Percentiles rank a stretch among this genome's conserved stretches.
These are phyloP conservation scores for Pichia kluyveri DNA, from an alignment of 805 yeast genomes.

Conservation along the genomic window DNA sequence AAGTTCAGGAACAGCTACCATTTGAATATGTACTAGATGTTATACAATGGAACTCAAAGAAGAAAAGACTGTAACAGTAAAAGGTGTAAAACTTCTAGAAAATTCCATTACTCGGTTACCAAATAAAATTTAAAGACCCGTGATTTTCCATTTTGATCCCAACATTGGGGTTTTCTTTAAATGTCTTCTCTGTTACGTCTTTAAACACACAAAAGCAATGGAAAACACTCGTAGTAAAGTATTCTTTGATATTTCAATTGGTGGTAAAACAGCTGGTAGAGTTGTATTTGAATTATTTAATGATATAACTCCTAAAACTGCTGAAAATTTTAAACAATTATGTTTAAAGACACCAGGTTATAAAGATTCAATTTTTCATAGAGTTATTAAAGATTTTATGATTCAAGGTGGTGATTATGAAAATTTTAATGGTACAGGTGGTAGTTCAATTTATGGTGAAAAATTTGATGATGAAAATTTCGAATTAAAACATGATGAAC, in stretches of 20 bases:
- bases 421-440: constrained; percentile 65
- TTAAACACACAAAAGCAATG: no score
- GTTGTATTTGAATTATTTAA: constrained; percentile 61
- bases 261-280: constrained; percentile 62
- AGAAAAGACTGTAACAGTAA: no score
- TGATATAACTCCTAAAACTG: constrained; percentile 69
- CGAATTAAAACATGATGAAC: constrained; percentile 62
- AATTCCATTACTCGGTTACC: neutral
- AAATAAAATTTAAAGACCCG: no score
- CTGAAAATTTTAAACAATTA: constrained; percentile 81
- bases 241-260: constrained; percentile 72
- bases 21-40: constrained; percentile 1
- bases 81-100: constrained; percentile 1
- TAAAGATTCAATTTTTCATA: constrained; percentile 85
- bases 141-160: no score
- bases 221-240: constrained; percentile 38
- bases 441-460: constrained; percentile 76
- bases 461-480: constrained; percentile 90
- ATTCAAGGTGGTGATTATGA: constrained; percentile 93
- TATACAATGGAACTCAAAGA: no score
- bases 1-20: constrained; percentile 29
- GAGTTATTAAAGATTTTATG: constrained; percentile 86
- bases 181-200: no score
- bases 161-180: no score
- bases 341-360: constrained; percentile 85